Conservation (phyloP, 1,139 yeast species). For the Saccharomyces hybrid region DNA sequence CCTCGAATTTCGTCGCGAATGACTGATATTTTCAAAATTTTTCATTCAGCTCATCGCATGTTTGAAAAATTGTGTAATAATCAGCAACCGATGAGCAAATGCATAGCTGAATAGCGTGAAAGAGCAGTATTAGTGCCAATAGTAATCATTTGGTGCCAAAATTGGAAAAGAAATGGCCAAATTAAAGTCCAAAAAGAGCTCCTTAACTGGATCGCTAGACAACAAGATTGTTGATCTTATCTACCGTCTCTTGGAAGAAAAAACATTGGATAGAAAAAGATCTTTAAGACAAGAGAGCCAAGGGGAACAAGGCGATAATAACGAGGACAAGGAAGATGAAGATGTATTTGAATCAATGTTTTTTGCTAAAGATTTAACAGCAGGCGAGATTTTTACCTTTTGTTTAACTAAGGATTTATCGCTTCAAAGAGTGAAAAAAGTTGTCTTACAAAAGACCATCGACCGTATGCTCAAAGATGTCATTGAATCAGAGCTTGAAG, state of each 20-base stretch:
- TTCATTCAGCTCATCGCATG: constrained; percentile 3
- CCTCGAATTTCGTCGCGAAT: background rate
- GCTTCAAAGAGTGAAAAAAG: constrained; percentile 59
- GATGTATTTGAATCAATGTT: constrained; percentile 38
- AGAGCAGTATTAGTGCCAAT: background rate
- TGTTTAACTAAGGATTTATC: constrained; percentile 55
- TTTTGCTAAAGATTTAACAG: constrained; percentile 51
- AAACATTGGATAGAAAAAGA: constrained; percentile 40
- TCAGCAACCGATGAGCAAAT: background rate
- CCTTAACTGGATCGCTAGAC: constrained; percentile 36
- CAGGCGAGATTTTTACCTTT: constrained; percentile 45
- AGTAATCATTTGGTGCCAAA: background rate
- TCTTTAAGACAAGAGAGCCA: constrained; percentile 15
- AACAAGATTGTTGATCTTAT: constrained; percentile 45
- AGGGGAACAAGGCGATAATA: constrained; percentile 10
- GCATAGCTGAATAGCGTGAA: background rate
- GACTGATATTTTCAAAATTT: background rate
- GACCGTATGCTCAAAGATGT: constrained; percentile 44
- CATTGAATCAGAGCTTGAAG: constrained; percentile 37
- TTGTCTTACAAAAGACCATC: constrained; percentile 49
- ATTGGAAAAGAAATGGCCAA: constrained; percentile 20
- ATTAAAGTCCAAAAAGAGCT: constrained; percentile 19
- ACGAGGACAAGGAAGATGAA: constrained; percentile 34
- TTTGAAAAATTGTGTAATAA: background rate
- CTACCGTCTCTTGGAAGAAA: constrained; percentile 45